Percentiles rank a stretch among this genome's conserved stretches.
These are phyloP conservation scores for Podaxis mareebaensis DNA, from an alignment of 768 basidiomycete genomes.

Conservation along the genomic window DNA sequence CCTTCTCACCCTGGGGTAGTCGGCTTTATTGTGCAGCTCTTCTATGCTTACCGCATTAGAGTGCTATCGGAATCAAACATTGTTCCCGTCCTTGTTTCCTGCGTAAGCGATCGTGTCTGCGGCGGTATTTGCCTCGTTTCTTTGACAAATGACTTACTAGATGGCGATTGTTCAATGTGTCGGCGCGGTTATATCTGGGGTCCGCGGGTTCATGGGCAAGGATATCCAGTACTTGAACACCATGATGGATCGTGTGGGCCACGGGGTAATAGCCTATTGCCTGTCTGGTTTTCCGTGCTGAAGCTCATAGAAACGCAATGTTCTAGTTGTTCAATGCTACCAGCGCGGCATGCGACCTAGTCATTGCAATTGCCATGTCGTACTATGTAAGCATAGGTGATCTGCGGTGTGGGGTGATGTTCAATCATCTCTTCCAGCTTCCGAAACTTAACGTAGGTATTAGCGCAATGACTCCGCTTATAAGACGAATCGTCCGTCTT, in stretches of 20 bases:
- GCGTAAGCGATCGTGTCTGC: not conserved
- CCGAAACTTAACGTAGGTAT: constrained; percentile 11
- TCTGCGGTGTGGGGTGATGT: not conserved
- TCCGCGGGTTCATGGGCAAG: constrained; percentile 3
- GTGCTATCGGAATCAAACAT: constrained; percentile 17
- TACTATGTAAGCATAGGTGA: constrained; percentile 21
- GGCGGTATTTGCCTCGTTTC: not conserved
- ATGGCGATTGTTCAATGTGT: not conserved
- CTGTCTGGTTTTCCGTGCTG: not conserved
- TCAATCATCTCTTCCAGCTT: not conserved
- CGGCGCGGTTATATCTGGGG: not conserved
- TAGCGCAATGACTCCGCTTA: constrained; percentile 14
- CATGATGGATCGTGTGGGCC: not conserved
- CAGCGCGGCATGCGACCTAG: constrained; percentile 24
- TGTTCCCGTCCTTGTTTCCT: constrained; percentile 17
- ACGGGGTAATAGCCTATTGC: not conserved
- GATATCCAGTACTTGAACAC: not conserved
- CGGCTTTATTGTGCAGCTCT: constrained; percentile 22
- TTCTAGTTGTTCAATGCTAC: constrained; percentile 24
- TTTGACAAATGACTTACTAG: not conserved
- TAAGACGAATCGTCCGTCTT: constrained; percentile 18
- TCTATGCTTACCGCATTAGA: constrained; percentile 26
- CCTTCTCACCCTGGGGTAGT: constrained; percentile 13
- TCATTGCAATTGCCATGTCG: constrained; percentile 23
- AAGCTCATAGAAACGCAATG: not conserved